Evolutionary conservation across 352 stramenopile species (phyloP).

Genomic region (Phytophthora fragariae): DNA sequence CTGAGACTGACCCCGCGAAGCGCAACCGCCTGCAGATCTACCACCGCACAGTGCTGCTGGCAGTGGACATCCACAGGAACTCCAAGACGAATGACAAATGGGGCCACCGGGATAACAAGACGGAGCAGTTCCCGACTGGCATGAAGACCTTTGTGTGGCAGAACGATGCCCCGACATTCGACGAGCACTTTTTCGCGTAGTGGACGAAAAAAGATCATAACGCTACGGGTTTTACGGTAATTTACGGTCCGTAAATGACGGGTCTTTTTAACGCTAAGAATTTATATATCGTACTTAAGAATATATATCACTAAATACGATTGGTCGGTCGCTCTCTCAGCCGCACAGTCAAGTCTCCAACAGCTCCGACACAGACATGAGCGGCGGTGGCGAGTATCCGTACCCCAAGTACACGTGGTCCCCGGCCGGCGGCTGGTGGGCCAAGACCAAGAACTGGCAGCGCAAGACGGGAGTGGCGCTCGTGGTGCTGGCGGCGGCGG

Average conservation of each 20-base stretch:
- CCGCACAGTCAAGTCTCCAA: slow-evolving; percentile 28
- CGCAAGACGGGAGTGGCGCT: slow-evolving; percentile 74
- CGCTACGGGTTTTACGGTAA: too few relatives aligned
- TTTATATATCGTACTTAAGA: neutral
- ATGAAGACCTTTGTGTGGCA: slow-evolving; percentile 34
- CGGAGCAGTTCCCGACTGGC: slow-evolving; percentile 5
- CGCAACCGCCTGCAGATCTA: slow-evolving; percentile 55
- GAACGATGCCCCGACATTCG: neutral
- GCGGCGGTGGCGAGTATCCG: slow-evolving; percentile 83
- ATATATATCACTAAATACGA: neutral
- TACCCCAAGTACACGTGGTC: slow-evolving; percentile 91
- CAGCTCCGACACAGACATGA: slow-evolving; percentile 53
- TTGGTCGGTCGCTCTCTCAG: slow-evolving; percentile 8
- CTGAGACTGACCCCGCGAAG: slow-evolving; percentile 36
- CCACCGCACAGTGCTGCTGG: slow-evolving; percentile 50
- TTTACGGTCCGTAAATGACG: too few relatives aligned
- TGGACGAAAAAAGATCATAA: too few relatives aligned
- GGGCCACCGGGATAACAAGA: slow-evolving; percentile 4
- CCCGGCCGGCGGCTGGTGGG: slow-evolving; percentile 86
- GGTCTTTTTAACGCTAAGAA: neutral
- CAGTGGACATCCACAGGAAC: slow-evolving; percentile 57
- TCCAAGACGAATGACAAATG: slow-evolving; percentile 51
- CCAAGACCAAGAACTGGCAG: slow-evolving; percentile 87
- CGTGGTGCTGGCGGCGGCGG: slow-evolving; percentile 54
- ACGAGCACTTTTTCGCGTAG: too few relatives aligned